Evolutionary conservation across 257 asterid species (phyloP), one percentile per base, ranked within the genome.

Genomic region (Plantago ovata): DNA sequence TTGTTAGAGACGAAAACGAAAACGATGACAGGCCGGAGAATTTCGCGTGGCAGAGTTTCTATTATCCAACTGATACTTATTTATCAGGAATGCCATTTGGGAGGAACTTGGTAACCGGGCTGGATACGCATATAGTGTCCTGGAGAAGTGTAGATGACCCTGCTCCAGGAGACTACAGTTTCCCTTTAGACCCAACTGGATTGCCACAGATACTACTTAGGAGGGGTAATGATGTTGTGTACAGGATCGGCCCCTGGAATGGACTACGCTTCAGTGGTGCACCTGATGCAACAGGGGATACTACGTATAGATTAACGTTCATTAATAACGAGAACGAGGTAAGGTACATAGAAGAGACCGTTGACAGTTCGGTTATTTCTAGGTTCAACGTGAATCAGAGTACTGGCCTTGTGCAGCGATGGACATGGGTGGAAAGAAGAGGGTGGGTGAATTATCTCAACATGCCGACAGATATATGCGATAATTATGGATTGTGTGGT

Each of bases 41-140:
- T 62, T 61, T 42, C 16, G 49, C 71, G 0, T 76, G 85, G 85
- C 84, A 80, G 69, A 80, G 92, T 32, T 80, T 83, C 38, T 71
- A 76, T 23, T 58, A 72, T 62, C 87, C 80, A 1, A 47, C 76
- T 0, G 77, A 81, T 15, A 75, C 82, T 0, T 20, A 58, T 22
- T 18, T 81, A 12, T 74, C 82, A 1, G 76, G 75, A 4, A 81
- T 74, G 85, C 56, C 62, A 14, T 38, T 73, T 0, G 85, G 93
- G 0, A 20, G 42, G 59, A 68, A 84, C 48, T 56, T 45, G 5
- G 45, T 10, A 1, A 73, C 79, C 0, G 75, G 80, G 0, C 13
- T 18, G 8, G 75, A 78, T 28, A 63, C 42, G 16, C 73, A 65
- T 44, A 28, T 75, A 1, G 13, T 76, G 1, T 73, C 87, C 0